Evolutionary conservation across 257 asterid species (phyloP), one percentile per base, ranked within the genome.

Genomic region (Verbascum thapsus): DNA sequence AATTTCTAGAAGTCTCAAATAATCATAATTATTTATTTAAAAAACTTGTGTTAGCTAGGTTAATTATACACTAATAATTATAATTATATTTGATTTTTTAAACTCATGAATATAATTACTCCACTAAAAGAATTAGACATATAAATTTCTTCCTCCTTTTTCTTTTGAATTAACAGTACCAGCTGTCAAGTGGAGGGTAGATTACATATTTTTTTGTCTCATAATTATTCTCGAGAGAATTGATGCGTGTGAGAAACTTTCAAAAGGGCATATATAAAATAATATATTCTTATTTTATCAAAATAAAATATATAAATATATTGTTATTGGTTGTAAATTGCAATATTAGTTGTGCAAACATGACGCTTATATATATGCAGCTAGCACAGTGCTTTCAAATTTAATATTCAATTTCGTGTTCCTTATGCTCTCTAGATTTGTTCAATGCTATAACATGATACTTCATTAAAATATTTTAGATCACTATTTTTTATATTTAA

Each of bases 361-460:
- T 45, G 71, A 42, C 60, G 17, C 47, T 59, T 58, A 1, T 39
- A n/a, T n/a, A n/a, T n/a, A n/a, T n/a, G n/a, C n/a, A n/a, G 6
- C 13, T 8, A 54, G 32, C 52, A 8, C 51, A 63, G 61, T 30
- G 54, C 22, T 56, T 42, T 12, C 26, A 26, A 35, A 12, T 74
- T 41, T 63, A 62, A n/a, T 56, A 56, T 43, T 49, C 20, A 10
- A 40, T 59, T 39, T 9, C 20, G 22, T 23, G 53, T 52, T 51
- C 39, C 44, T 64, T 64, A 43, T 64, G 77, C 47, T 35, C 22
- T 57, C 50, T 69, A 65, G 63, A 47, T 76, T 26, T 64, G 61
- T 64, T 61, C 71, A 72, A 69, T 40, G 67, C 58, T 53, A 65
- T 63, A 71, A n/a, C n/a, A 58, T 61, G 81, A 58, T 56, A 63